Evolutionary conservation across 2,329 filamentous ascomycete species (phyloP).

Genomic region (Exutisphaerella laricina): DNA sequence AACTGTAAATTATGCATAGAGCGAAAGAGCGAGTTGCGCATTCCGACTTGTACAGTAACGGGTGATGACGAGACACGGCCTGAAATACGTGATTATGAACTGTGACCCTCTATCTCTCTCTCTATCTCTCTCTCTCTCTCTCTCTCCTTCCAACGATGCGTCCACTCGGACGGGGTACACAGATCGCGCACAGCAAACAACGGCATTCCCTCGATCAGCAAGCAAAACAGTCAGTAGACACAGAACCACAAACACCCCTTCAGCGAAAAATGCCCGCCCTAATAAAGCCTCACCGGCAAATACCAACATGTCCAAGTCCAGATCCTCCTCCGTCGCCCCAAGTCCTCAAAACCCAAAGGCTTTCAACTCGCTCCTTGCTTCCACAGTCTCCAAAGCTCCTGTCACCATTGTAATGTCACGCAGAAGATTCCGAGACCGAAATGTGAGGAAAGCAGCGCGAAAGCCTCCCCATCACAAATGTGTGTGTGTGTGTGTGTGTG

Average conservation of each 20-base stretch:
- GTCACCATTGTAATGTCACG: conserved; percentile 5
- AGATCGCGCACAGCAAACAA: no score
- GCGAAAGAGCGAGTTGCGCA: no score
- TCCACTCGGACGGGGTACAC: no score
- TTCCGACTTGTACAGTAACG: no score
- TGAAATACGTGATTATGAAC: no score
- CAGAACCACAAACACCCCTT: background rate
- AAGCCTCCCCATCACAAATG: conserved; percentile 33
- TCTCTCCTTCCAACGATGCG: no score
- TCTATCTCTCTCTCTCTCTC: no score
- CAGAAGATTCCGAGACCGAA: conserved; percentile 1
- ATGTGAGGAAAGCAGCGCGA: conserved; percentile 4
- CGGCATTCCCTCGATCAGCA: no score
- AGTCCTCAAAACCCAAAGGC: conserved; percentile 8
- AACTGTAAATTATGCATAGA: background rate
- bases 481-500: no score
- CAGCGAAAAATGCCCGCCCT: conserved; percentile 5
- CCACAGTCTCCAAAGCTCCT: conserved; percentile 9
- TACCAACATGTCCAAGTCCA: conserved; percentile 4
- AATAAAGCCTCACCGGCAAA: conserved; percentile 6
- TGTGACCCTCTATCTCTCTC: no score
- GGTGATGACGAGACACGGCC: no score
- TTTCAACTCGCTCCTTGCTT: conserved; percentile 7
- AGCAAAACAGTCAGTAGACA: no score
- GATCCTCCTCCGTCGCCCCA: conserved; percentile 5